These are phyloP conservation scores for Rhynchosporium graminicola DNA, from an alignment of 2,329 filamentous ascomycete species.

Conservation along the genomic window DNA sequence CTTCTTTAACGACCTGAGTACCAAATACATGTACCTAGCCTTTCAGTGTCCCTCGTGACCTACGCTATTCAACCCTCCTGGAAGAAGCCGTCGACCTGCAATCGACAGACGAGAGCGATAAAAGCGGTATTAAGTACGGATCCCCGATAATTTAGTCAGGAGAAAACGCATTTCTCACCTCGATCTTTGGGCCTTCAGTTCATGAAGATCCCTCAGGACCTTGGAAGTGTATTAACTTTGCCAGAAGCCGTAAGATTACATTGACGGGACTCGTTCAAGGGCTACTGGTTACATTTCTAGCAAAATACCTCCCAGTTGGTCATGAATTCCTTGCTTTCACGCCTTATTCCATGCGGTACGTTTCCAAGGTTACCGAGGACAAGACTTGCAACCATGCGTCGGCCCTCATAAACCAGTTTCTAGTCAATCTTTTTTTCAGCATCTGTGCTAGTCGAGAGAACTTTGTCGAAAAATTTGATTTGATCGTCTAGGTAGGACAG, in stretches of 20 bases:
- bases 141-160: slow-evolving; percentile 4
- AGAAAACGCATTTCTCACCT: neutral
- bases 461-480: neutral
- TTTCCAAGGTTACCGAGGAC: slow-evolving; percentile 3
- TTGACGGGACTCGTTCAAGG: slow-evolving; percentile 9
- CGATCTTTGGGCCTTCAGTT: neutral
- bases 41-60: neutral
- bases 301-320: slow-evolving; percentile 6
- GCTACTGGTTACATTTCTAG: slow-evolving; percentile 4
- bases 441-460: slow-evolving; percentile 1
- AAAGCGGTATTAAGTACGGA: slow-evolving; percentile 1
- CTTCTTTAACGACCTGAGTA: slow-evolving; percentile 4
- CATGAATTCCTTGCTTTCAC: slow-evolving; percentile 9
- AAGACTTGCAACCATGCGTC: slow-evolving; percentile 13
- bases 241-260: slow-evolving; percentile 1
- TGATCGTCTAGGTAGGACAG: neutral
- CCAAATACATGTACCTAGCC: slow-evolving; percentile 6
- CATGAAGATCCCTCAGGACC: slow-evolving; percentile 1
- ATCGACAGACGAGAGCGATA: slow-evolving; percentile 1
- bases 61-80: neutral
- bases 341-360: slow-evolving; percentile 9
- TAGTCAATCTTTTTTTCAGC: neutral
- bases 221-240: neutral
- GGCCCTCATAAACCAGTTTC: slow-evolving; percentile 4
- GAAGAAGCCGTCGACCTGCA: slow-evolving; percentile 5